phyloP scores from a whole-genome alignment of 768 basidiomycete species.

The Tricholoma saponaceum region DNA sequence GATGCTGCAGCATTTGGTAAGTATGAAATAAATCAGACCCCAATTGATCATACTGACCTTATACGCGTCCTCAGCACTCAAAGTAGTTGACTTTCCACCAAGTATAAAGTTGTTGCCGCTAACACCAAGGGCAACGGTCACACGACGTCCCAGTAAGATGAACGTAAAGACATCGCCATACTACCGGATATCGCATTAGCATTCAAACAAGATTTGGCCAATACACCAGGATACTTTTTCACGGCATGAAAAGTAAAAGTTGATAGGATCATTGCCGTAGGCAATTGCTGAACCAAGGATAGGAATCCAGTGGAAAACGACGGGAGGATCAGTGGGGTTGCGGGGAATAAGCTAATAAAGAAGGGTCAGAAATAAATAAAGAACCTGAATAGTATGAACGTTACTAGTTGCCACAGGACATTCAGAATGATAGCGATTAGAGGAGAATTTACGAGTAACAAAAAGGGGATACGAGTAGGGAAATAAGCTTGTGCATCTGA shows the following conservation, averaged over 20 bases:
- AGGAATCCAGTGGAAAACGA: slow-evolving; percentile 92
- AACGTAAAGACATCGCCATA: slow-evolving; percentile 98
- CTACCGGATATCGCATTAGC: slow-evolving; percentile 35
- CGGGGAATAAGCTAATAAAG: slow-evolving; percentile 56
- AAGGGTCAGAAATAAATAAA: background rate
- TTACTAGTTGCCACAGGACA: slow-evolving; percentile 75
- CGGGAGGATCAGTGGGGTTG: slow-evolving; percentile 72
- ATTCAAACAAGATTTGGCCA: background rate
- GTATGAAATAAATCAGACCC: background rate
- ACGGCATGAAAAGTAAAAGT: slow-evolving; percentile 75
- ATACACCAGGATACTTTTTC: slow-evolving; percentile 54
- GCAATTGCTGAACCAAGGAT: slow-evolving; percentile 82
- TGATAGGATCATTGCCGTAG: slow-evolving; percentile 92
- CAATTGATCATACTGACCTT: slow-evolving; percentile 45
- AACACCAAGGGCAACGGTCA: slow-evolving; percentile 88
- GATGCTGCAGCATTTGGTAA: slow-evolving; percentile 46
- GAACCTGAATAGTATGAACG: slow-evolving; percentile 20
- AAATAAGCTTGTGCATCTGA: slow-evolving; percentile 37
- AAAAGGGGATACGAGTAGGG: slow-evolving; percentile 31
- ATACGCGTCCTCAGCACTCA: slow-evolving; percentile 97
- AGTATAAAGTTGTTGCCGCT: slow-evolving; percentile 93
- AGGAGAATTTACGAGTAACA: slow-evolving; percentile 64
- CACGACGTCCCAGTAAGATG: slow-evolving; percentile 79
- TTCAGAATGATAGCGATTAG: slow-evolving; percentile 68
- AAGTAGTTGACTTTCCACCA: slow-evolving; percentile 87